Evolutionary conservation across 306 rosid species (phyloP).

Genomic region (Glycine tomentella): DNA sequence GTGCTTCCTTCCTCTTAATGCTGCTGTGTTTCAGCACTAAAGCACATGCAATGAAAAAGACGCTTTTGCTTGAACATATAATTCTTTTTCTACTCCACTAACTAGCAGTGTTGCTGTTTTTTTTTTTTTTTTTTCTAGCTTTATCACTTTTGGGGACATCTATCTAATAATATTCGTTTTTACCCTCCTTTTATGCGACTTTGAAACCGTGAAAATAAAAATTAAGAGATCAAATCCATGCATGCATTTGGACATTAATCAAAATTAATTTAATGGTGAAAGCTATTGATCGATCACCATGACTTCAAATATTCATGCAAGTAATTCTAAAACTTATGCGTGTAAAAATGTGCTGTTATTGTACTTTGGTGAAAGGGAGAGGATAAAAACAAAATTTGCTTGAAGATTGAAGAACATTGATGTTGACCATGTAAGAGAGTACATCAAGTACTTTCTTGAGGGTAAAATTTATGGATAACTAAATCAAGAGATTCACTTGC

Average conservation of each 20-base stretch:
- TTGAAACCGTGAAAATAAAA: neutral
- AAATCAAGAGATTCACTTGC: neutral
- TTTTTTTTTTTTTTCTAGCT: neutral
- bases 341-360: neutral
- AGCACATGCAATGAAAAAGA: constrained; percentile 32
- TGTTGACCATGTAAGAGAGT: neutral
- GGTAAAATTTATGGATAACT: neutral
- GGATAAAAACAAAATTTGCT: neutral
- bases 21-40: constrained; percentile 40
- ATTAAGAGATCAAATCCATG: neutral
- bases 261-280: neutral
- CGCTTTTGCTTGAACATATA: neutral
- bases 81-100: neutral
- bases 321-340: neutral
- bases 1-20: too few relatives aligned
- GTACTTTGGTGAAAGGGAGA: neutral
- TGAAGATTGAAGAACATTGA: neutral
- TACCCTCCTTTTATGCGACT: neutral
- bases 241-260: neutral
- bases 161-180: neutral
- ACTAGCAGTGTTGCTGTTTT: neutral
- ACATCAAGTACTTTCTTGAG: neutral
- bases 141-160: constrained; percentile 23
- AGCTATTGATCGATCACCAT: too few relatives aligned
- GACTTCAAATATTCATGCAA: neutral